phyloP scores from a whole-genome alignment of 2,329 filamentous ascomycete genomes.

The Keithomyces neogunnii region DNA sequence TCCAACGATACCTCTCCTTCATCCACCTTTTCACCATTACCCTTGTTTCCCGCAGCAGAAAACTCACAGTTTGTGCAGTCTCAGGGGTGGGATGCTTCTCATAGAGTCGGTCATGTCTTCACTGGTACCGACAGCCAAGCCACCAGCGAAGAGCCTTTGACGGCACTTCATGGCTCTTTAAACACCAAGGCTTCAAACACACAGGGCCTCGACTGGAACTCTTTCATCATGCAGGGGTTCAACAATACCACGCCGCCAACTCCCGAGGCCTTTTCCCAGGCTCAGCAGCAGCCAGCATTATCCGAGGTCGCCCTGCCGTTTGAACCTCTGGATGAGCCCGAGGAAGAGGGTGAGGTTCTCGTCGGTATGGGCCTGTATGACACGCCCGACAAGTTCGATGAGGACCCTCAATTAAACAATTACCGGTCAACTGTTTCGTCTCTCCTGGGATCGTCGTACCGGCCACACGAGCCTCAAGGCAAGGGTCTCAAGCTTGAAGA shows the following conservation, averaged over 20 bases:
- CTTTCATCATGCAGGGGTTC: slow-evolving; percentile 35
- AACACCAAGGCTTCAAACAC: slow-evolving; percentile 6
- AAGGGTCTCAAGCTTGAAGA: slow-evolving; percentile 77
- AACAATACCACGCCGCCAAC: slow-evolving; percentile 48
- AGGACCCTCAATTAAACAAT: slow-evolving; percentile 43
- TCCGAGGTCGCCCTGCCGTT: slow-evolving; percentile 42
- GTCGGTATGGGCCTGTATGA: slow-evolving; percentile 81
- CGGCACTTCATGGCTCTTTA: slow-evolving; percentile 12
- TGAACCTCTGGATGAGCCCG: slow-evolving; percentile 39
- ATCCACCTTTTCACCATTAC: slow-evolving; percentile 45
- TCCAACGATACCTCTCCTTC: slow-evolving; percentile 51
- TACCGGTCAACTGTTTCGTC: slow-evolving; percentile 46
- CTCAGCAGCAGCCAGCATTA: slow-evolving; percentile 39
- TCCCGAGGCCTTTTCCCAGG: slow-evolving; percentile 47
- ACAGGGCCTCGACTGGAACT: slow-evolving; percentile 32
- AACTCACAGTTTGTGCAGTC: slow-evolving; percentile 30
- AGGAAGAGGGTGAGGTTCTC: slow-evolving; percentile 62
- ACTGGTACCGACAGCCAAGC: slow-evolving; percentile 12
- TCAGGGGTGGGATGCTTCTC: slow-evolving; percentile 27
- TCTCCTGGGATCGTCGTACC: slow-evolving; percentile 42
- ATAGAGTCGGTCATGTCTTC: slow-evolving; percentile 21
- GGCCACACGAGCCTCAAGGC: slow-evolving; percentile 41
- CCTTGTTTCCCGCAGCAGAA: slow-evolving; percentile 32
- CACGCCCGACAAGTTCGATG: slow-evolving; percentile 48
- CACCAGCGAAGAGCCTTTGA: slow-evolving; percentile 21